Base-by-base conservation (phyloP, 495 filamentous ascomycete species). In the Podospora pseudopauciseta region DNA sequence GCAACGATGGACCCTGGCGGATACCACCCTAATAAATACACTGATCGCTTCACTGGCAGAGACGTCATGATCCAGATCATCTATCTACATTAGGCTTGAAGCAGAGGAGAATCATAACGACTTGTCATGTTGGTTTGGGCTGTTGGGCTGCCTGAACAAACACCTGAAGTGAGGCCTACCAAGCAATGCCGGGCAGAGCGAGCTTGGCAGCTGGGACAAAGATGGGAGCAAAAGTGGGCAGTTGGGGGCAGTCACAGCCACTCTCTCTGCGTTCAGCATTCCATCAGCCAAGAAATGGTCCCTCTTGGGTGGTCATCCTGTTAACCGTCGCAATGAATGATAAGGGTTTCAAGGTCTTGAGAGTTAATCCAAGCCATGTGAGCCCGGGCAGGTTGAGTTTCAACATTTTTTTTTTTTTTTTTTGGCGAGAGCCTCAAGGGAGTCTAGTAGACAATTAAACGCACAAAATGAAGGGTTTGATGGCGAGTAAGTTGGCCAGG, bases 251-350 rank as follows among this genome's bases (percentile, higher is more conserved):
- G 9, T 49, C 39, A 49, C 39, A 49, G 39, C 39, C 39, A 49
- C 39, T 49, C 39, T 32, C 39, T 49, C 39, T 49, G 39, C 39
- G 26, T 30, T 61, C 30, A 30, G 59, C 59, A 61, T 61, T 61
- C 59, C 59, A 61, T 28, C 59, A 61, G 59, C 26, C 59, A 61
- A 61, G 59, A 26, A 61, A 28, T 61, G 59, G 23, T 32, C 23
- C 23, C 59, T 61, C 30, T 23, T 26, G 59, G 11, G 23, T 61
- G 26, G 61, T 13, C 61, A 15, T 19, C 32, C 61, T 5, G 20
- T 32, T 62, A 27, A 49, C 19, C 30, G 32, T 49, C 19, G 15
- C 30, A 16, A 11, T 39, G 32, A 11, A 16, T 13, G 61, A 28
- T 63, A 20, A 23, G 56, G 56, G 56, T 59, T 20, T 20, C 19